Percentiles rank a stretch among this genome's conserved stretches.
Conservation (phyloP, 352 stramenopile species). For the Saprolegnia diclina region DNA sequence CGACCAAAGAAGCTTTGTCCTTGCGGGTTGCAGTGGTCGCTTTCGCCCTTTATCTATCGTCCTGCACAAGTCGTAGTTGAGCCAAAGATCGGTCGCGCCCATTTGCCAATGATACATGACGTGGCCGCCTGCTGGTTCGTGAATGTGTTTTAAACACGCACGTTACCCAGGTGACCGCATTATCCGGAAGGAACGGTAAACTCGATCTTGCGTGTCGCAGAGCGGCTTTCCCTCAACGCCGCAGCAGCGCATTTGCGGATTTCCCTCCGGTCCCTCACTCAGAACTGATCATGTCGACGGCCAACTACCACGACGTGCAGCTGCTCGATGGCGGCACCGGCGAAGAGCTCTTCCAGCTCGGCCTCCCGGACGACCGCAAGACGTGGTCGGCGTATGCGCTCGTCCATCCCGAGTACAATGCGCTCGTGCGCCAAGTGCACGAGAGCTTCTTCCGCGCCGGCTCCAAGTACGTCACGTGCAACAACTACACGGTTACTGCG, state of each 20-base stretch:
- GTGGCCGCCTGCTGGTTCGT: not conserved
- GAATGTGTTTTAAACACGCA: not conserved
- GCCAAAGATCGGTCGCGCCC: too few relatives aligned
- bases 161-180: not conserved
- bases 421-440: conserved; percentile 70
- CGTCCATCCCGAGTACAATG: conserved; percentile 60
- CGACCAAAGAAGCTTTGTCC: too few relatives aligned
- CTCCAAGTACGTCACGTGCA: conserved; percentile 80
- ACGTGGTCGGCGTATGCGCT: conserved; percentile 87
- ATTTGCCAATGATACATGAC: not conserved
- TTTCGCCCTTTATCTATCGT: too few relatives aligned
- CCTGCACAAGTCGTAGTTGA: too few relatives aligned
- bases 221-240: not conserved
- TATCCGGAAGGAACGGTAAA: conserved; percentile 1
- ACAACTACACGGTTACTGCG: conserved; percentile 88
- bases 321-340: conserved; percentile 86
- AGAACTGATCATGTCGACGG: not conserved
- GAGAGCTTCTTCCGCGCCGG: conserved; percentile 72
- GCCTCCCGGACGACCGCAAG: conserved; percentile 80
- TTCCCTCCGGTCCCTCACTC: not conserved
- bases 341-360: conserved; percentile 83
- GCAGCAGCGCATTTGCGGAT: not conserved
- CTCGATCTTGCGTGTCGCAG: not conserved
- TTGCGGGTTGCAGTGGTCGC: too few relatives aligned
- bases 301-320: conserved; percentile 29